Percentiles rank a stretch among this genome's conserved stretches.
Evolutionary conservation across 2,329 filamentous ascomycete species (phyloP).

Genomic region (Fusarium sp.): DNA sequence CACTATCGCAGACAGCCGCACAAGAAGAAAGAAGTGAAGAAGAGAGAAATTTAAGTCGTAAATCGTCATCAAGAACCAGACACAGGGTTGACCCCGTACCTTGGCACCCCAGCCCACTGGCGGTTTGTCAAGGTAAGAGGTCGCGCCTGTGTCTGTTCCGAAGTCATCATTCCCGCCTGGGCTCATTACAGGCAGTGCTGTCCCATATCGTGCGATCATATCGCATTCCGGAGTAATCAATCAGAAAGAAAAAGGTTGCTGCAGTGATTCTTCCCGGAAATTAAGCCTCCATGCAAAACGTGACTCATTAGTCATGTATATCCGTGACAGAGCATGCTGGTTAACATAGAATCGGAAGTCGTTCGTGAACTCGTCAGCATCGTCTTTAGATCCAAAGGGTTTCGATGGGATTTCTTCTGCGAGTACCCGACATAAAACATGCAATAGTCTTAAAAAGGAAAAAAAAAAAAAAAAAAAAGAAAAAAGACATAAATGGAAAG

Average conservation of each 20-base stretch:
- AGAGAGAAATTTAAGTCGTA: slow-evolving; percentile 49
- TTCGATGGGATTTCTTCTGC: slow-evolving; percentile 45
- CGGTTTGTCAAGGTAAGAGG: slow-evolving; percentile 31
- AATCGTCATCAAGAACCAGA: slow-evolving; percentile 39
- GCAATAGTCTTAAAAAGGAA: slow-evolving; percentile 31
- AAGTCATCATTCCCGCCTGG: slow-evolving; percentile 51
- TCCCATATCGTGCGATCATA: slow-evolving; percentile 48
- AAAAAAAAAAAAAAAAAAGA: slow-evolving; percentile 17
- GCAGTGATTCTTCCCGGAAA: slow-evolving; percentile 40
- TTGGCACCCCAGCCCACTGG: slow-evolving; percentile 37
- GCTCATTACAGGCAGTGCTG: slow-evolving; percentile 53
- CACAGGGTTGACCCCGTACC: slow-evolving; percentile 42
- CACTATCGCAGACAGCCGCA: slow-evolving; percentile 25
- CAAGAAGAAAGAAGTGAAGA: slow-evolving; percentile 42
- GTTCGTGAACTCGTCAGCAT: slow-evolving; percentile 54
- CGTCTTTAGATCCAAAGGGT: slow-evolving; percentile 43
- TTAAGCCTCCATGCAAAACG: slow-evolving; percentile 56
- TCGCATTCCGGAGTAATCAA: slow-evolving; percentile 46
- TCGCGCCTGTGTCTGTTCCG: slow-evolving; percentile 40
- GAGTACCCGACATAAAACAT: slow-evolving; percentile 46
- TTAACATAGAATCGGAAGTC: slow-evolving; percentile 51
- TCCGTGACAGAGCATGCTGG: slow-evolving; percentile 51
- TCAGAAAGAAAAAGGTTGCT: slow-evolving; percentile 41
- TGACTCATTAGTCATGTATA: slow-evolving; percentile 60
- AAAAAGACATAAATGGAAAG: slow-evolving; percentile 14